Base-by-base conservation (phyloP, 2,329 filamentous ascomycete species). In the Thelonectria blattea region DNA sequence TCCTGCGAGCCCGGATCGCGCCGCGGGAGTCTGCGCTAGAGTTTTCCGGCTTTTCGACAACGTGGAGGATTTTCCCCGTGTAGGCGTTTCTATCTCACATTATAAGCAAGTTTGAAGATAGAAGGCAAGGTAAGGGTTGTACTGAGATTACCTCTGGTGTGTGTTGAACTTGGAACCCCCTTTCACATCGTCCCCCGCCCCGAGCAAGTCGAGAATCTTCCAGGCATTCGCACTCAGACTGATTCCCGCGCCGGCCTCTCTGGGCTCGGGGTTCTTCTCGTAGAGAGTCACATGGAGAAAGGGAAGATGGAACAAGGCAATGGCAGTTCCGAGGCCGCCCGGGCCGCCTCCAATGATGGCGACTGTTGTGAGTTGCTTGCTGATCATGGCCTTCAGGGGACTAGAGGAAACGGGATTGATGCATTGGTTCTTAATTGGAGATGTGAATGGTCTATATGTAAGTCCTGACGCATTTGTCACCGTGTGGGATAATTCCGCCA, bases 161-260 rank as follows among this genome's bases (percentile, higher is more conserved):
- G 52, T 54, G 20, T 54, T 54, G 18, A 42, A 47, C 43, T 54
- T 54, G n/a, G 52, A 54, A 37, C 52, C 52, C 11, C 52, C 52
- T 27, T 54, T 54, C 3, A 54, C 42, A 17, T 47, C 42, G 18
- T 27, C 22, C 14, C 52, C 32, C 3, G 52, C 43, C 14, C 43
- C 52, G n/a, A 54, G 42, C 18, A 54, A 37, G n/a, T 54, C 52
- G 47, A 54, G 52, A 27, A 54, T 47, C 43, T 47, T 54, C 52
- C 52, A 54, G 9, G 52, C 52, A 47, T 54, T 54, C 5, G 52
- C 18, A 30, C 52, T 54, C 12, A 54, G 43, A 37, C 52, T 54
- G 30, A 54, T 54, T 3, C 52, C 52, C 8, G 52, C 52, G n/a
- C 52, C 52, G 5, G 52, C 52, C 27, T 54, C 52, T 27, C 52